A percentile compares a stretch with the other conserved stretches of the same genome.
Evolutionary conservation across 2,329 filamentous ascomycete genomes (phyloP).

Genomic region (Colletotrichum euphorbiae): DNA sequence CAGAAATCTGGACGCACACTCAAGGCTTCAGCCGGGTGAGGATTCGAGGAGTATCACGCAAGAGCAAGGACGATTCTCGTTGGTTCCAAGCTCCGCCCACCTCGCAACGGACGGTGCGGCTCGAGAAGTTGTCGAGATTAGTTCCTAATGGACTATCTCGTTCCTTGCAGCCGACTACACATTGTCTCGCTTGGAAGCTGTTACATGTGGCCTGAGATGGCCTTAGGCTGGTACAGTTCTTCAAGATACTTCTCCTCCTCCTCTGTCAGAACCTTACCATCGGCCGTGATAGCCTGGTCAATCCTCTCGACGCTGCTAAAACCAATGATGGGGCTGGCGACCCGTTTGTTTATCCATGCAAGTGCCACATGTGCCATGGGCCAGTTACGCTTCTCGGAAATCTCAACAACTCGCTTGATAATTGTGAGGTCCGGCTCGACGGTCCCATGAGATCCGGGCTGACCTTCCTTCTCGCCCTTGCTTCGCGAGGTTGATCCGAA

Average conservation of each 20-base stretch:
- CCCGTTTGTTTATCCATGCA: slow-evolving; percentile 69
- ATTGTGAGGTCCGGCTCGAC: slow-evolving; percentile 50
- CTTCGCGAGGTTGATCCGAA: slow-evolving; percentile 42
- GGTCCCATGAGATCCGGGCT: slow-evolving; percentile 43
- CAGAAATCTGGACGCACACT: neutral
- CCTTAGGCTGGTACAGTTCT: slow-evolving; percentile 69
- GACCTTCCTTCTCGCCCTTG: slow-evolving; percentile 48
- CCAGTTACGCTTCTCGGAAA: slow-evolving; percentile 67
- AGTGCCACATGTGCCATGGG: slow-evolving; percentile 74
- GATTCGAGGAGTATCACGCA: neutral
- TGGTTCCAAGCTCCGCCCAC: neutral
- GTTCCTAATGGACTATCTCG: neutral
- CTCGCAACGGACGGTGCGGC: neutral
- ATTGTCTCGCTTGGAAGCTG: neutral
- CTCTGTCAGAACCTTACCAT: slow-evolving; percentile 61
- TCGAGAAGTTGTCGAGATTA: neutral
- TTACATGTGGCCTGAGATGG: slow-evolving; percentile 45
- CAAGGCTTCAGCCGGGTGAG: neutral
- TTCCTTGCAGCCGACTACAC: neutral
- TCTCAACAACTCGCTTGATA: slow-evolving; percentile 58
- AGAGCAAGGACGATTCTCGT: neutral
- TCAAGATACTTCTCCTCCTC: slow-evolving; percentile 73
- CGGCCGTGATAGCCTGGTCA: slow-evolving; percentile 66
- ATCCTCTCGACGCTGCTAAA: slow-evolving; percentile 69
- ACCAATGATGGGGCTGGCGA: slow-evolving; percentile 70